A percentile compares a stretch with the other conserved stretches of the same genome.
These are phyloP conservation scores for Pleurotus ostreatus DNA, from an alignment of 768 basidiomycete genomes.

Conservation along the genomic window DNA sequence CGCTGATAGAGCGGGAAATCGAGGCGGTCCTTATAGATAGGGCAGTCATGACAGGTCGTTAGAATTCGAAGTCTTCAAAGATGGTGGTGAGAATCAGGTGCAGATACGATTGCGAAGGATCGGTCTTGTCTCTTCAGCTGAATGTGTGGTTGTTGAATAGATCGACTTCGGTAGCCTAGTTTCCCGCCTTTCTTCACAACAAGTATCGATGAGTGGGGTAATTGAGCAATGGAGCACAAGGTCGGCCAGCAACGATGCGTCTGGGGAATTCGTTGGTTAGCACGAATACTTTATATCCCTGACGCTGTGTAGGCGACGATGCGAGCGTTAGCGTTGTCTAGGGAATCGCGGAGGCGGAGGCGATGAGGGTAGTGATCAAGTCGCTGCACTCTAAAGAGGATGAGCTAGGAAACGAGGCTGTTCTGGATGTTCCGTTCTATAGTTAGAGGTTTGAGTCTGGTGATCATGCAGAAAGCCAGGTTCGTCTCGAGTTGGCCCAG, in stretches of 20 bases:
- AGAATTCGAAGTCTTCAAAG: not conserved
- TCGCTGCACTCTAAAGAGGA: not conserved
- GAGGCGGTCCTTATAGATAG: slow-evolving; percentile 7
- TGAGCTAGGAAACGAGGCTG: slow-evolving; percentile 4
- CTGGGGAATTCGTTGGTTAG: slow-evolving; percentile 1
- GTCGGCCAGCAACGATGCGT: slow-evolving; percentile 10
- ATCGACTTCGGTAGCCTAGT: not conserved
- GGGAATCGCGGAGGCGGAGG: not conserved
- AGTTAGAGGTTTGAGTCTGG: slow-evolving; percentile 7
- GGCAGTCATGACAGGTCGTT: slow-evolving; percentile 1
- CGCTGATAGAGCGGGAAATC: slow-evolving; percentile 8
- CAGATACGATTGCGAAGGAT: not conserved
- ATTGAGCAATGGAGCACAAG: slow-evolving; percentile 1
- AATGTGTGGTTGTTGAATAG: not conserved
- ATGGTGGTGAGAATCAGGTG: slow-evolving; percentile 3
- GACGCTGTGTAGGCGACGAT: slow-evolving; percentile 2
- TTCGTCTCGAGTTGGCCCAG: slow-evolving; percentile 2
- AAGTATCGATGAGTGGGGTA: slow-evolving; percentile 2
- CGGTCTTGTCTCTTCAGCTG: not conserved
- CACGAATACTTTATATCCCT: slow-evolving; percentile 1
- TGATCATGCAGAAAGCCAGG: not conserved
- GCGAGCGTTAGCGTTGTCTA: slow-evolving; percentile 8
- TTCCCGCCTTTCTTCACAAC: slow-evolving; percentile 4
- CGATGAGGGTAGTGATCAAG: not conserved
- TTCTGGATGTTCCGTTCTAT: slow-evolving; percentile 8